Base-by-base conservation (phyloP, 371 early-diverging fungal species). In the Lichtheimia ornata region DNA sequence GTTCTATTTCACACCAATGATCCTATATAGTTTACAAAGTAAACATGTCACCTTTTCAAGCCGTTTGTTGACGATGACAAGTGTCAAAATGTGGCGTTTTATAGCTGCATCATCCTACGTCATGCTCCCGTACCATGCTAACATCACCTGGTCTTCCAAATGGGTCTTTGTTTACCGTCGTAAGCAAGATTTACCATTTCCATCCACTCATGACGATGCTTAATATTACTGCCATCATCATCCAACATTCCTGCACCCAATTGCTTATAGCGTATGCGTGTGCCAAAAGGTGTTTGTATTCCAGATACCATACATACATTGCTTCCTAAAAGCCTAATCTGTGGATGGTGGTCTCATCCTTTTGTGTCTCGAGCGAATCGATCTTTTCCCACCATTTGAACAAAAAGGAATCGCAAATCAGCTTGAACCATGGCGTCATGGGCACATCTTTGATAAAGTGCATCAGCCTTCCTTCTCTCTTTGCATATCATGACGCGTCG, bases 381-480 rank as follows among this genome's bases (percentile, higher is more conserved):
- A 97, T 74, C 50, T 88, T 79, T 62, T 84, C 84, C 98, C 98
- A 98, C 98, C 98, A 98, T 61, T 88, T 85, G 79, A 92, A 96
- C 67, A 98, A 72, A 71, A 95, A 95, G 62, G 86, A 85, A n/a
- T 93, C 86, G 63, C 90, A 93, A 65, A 98, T 97, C 52, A 97
- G 76, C 65, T 86, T 86, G 74, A 98, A 98, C 98, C 98, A 98
- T 53, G 98, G 98, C 11, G 98, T 98, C 66, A 97, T 79, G 49
- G 74, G 85, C 24, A 79, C 66, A 70, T 81, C 82, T 86, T 53
- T 18, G 4, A 14, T 14, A 6, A 28, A 2, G 28, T 14, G 28
- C 6, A 28, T 35, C 9, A 35, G 35, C 11, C 11, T 35, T 35
- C 35, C 11, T 35, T 9, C 11, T 28, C 28, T 28, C 1, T 35